Base-by-base conservation (phyloP, 202 grass and related monocot genomes). In the Saccharum hybrid region DNA sequence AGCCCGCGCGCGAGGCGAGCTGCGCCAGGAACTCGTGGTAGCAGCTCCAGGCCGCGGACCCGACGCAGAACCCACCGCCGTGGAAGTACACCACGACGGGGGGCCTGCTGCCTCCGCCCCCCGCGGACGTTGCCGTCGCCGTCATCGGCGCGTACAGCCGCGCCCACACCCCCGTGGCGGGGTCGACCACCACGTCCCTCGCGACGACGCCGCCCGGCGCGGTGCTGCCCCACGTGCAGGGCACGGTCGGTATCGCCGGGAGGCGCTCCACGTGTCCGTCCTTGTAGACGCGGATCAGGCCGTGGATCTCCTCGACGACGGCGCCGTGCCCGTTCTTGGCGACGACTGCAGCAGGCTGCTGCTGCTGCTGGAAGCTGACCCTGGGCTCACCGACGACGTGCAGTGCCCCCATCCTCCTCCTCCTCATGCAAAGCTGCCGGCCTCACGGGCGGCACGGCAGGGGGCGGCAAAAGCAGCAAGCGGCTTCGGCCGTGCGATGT, bases 1-100 rank as follows among this genome's bases (percentile, higher is more conserved):
- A 96, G 14, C 80, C 63, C 13, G 86, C 81, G 21, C 42, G 62
- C 23, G 71, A 60, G 39, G 89, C 77, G 18, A 96, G 39, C 38
- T 64, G 87, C 8, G 77, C 77, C 11, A 94, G 59, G 87, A 96
- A 96, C 88, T 94, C 89, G 78, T 98, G 96, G 87, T 96, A 98
- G 81, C 91, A 94, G 81, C 93, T 90, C 96, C 93, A 98, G 16
- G 91, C 63, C 0, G 91, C 91, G 36, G 93, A 96, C 38, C 91
- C 91, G 5, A 98, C 91, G 72, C 89, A 94, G 88, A 96, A 96
- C 2, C 93, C 96, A 59, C 96, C 96, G 43, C 96, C 96, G 74
- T 98, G 96, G 74, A 98, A 98, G 85, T 98, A 98, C 1, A 98
- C 78, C 66, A 96, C 84, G 10, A 98, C 71, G 21, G 96, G 96